These are phyloP conservation scores for Nasturtium officinale DNA, from an alignment of 345 rosid species.

Conservation along the genomic window DNA sequence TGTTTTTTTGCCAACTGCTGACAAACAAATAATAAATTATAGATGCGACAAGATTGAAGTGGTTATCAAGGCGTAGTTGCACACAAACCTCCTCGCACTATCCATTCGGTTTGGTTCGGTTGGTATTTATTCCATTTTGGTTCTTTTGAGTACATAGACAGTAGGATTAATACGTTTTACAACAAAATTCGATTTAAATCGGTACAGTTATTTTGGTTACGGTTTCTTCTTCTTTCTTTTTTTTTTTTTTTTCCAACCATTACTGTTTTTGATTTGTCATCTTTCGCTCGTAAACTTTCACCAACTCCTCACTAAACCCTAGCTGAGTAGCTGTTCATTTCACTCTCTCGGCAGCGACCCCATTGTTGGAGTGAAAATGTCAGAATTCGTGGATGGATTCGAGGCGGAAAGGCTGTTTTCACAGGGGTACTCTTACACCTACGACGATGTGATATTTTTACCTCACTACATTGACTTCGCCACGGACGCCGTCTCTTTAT, in stretches of 20 bases:
- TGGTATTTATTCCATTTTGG: neutral
- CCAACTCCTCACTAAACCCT: constrained; percentile 40
- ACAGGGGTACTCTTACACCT: constrained; percentile 86
- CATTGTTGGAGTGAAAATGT: constrained; percentile 11
- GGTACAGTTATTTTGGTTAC: too few relatives aligned
- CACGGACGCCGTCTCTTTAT: constrained; percentile 69
- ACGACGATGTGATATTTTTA: constrained; percentile 85
- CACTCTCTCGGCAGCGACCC: constrained; percentile 22
- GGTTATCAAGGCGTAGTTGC: too few relatives aligned
- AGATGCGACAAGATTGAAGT: constrained; percentile 1
- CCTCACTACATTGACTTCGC: constrained; percentile 93
- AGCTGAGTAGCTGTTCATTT: constrained; percentile 8
- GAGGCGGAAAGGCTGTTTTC: constrained; percentile 59
- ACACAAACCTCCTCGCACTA: neutral
- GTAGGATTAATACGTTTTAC: neutral
- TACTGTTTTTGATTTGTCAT: constrained; percentile 7
- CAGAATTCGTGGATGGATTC: constrained; percentile 71
- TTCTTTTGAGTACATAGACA: too few relatives aligned
- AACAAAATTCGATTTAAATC: neutral
- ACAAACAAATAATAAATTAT: neutral
- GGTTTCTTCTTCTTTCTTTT: neutral
- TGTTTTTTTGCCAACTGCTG: neutral
- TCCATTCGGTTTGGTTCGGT: neutral
- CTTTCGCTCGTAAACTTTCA: constrained; percentile 34
- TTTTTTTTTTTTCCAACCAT: neutral